These are phyloP conservation scores for Candida boleticola DNA, from an alignment of 805 yeast species.

Conservation along the genomic window DNA sequence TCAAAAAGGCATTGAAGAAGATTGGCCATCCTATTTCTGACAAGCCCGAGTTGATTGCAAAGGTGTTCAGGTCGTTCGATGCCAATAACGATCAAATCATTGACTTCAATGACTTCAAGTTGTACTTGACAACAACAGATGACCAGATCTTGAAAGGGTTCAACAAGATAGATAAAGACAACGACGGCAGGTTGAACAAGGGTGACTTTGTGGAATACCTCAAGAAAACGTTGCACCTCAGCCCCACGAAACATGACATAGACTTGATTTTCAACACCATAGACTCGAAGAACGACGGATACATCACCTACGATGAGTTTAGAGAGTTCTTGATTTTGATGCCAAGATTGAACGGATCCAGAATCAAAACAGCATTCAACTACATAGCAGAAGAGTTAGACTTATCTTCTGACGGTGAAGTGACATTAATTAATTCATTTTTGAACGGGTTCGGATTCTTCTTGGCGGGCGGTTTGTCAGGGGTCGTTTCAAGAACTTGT, in stretches of 20 bases:
- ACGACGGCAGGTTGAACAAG: slow-evolving; percentile 67
- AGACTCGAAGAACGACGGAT: slow-evolving; percentile 59
- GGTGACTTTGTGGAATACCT: slow-evolving; percentile 70
- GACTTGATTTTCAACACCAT: slow-evolving; percentile 54
- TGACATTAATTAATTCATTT: slow-evolving; percentile 75
- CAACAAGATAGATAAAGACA: slow-evolving; percentile 61
- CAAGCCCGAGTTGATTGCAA: slow-evolving; percentile 55
- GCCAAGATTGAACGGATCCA: slow-evolving; percentile 75
- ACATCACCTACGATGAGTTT: slow-evolving; percentile 82
- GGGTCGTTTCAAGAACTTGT: slow-evolving; percentile 92
- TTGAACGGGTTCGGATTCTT: slow-evolving; percentile 87
- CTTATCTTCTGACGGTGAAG: slow-evolving; percentile 88
- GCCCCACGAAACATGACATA: slow-evolving; percentile 51
- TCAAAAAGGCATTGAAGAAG: slow-evolving; percentile 42
- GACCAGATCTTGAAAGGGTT: slow-evolving; percentile 69
- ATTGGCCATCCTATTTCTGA: slow-evolving; percentile 65
- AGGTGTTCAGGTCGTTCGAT: slow-evolving; percentile 60
- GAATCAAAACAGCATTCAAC: slow-evolving; percentile 76
- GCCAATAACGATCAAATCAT: slow-evolving; percentile 53
- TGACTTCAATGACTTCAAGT: slow-evolving; percentile 64
- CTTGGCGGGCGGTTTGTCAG: slow-evolving; percentile 92
- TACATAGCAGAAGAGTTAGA: slow-evolving; percentile 79
- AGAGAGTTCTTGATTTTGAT: slow-evolving; percentile 76
- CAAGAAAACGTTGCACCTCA: slow-evolving; percentile 47
- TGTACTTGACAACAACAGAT: slow-evolving; percentile 66